Base-by-base conservation (phyloP, 208 protist genomes). In the Trypanosoma platydactyli region DNA sequence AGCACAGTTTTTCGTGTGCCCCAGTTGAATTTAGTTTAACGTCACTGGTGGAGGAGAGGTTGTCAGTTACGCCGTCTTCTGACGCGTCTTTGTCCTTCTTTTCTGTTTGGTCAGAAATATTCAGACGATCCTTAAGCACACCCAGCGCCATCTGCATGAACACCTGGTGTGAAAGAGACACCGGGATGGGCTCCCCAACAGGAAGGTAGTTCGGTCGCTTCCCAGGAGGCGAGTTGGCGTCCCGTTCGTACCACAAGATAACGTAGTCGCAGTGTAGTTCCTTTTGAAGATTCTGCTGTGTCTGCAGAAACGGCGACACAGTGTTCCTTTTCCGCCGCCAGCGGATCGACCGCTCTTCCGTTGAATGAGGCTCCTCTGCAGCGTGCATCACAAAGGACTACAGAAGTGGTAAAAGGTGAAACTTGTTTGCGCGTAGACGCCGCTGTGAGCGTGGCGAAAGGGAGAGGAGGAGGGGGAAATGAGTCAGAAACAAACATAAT, bases 111-210 rank as follows among this genome's bases (percentile, higher is more conserved):
- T 40, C 30, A 12, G 46, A 29, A 9, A 2, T 7, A 27, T 56
- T 45, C 48, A 57, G 27, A 20, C 71, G 63, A 51, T 77, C 71
- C 58, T 77, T 77, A 22, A 77, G 57, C 0, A 71, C 46, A 7
- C 64, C 60, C 15, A 77, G 66, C 18, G 71, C 71, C 64, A 71
- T 77, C 57, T 71, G 71, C 64, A 77, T 70, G 55, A 77, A 77
- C 22, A 62, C 71, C n/a, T 77, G 71, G 52, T 77, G 71, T 5
- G 58, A 61, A 6, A 77, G 56, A 24, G 54, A 65, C 1, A 77
- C 64, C 30, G 57, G 71, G 51, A 75, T 75, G 22, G 69, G 69
- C 18, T 68, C 48, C 1, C 69, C 61, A 12, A 75, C 61, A 4
- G 20, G 5, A 7, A 75, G 16, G 16, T 64, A 75, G 16, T 68